Percentiles rank a stretch among this genome's conserved stretches.
Evolutionary conservation across 371 early-diverging fungal genomes (phyloP).

Genomic region (Nosema granulosis): DNA sequence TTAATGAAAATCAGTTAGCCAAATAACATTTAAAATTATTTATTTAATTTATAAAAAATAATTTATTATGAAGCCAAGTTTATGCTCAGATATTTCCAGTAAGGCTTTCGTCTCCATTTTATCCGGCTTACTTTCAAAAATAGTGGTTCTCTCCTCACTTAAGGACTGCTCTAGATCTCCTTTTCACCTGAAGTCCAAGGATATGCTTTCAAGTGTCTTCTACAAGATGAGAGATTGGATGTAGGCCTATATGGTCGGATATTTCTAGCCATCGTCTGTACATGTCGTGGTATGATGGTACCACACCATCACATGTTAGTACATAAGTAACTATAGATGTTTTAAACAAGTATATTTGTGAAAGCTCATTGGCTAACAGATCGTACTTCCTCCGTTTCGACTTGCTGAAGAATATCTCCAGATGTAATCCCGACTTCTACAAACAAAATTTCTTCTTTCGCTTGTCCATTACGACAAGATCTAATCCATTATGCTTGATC

Average conservation of each 20-base stretch:
- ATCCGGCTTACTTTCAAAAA: no score
- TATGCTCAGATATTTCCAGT: no score
- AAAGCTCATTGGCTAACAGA: not conserved
- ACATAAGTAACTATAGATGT: not conserved
- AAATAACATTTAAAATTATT: no score
- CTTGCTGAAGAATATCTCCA: not conserved
- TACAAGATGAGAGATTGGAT: not conserved
- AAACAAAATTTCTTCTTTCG: not conserved
- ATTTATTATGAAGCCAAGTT: no score
- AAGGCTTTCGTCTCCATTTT: no score
- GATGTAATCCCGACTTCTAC: not conserved
- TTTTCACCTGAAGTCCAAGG: not conserved
- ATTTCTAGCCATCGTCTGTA: not conserved
- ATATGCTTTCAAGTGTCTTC: not conserved
- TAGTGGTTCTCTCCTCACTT: not conserved
- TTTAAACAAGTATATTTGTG: not conserved
- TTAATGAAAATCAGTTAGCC: no score
- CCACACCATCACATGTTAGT: slow-evolving; percentile 1
- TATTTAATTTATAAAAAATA: no score
- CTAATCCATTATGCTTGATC: not conserved
- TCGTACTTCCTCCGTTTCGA: slow-evolving; percentile 1
- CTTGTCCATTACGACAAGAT: not conserved
- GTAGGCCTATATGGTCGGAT: not conserved
- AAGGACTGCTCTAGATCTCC: not conserved
- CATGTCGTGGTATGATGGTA: not conserved